phyloP scores from a whole-genome alignment of 2,329 filamentous ascomycete species.

The Parastagonospora nodorum region DNA sequence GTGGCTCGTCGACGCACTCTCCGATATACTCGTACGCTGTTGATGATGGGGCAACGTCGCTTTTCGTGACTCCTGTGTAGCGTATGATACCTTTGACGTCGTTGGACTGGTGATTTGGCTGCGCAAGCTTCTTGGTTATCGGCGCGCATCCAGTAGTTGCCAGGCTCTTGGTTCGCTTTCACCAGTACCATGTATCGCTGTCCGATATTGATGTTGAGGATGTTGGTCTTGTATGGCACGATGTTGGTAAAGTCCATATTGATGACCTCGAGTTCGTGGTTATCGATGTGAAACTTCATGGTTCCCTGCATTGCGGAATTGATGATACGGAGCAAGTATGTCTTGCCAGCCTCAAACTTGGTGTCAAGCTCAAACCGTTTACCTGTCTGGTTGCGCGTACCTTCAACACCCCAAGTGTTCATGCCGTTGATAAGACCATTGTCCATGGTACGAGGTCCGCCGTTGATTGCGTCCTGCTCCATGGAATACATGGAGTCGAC shows the following conservation, averaged over 20 bases:
- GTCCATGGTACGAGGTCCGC: slow-evolving; percentile 39
- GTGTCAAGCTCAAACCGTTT: slow-evolving; percentile 34
- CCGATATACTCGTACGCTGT: slow-evolving; percentile 36
- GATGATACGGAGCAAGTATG: slow-evolving; percentile 68
- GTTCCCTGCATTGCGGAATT: slow-evolving; percentile 56
- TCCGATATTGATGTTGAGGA: slow-evolving; percentile 45
- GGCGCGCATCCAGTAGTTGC: slow-evolving; percentile 34
- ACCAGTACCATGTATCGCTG: slow-evolving; percentile 31
- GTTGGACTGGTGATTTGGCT: slow-evolving; percentile 29
- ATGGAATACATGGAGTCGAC: slow-evolving; percentile 33
- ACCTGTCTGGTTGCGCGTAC: slow-evolving; percentile 24
- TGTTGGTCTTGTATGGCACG: slow-evolving; percentile 43
- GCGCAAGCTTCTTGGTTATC: slow-evolving; percentile 46
- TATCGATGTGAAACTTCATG: slow-evolving; percentile 52
- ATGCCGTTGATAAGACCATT: slow-evolving; percentile 51
- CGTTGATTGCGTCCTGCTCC: slow-evolving; percentile 16
- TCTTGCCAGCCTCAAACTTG: slow-evolving; percentile 54
- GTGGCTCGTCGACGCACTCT: slow-evolving; percentile 44
- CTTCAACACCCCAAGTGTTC: slow-evolving; percentile 39
- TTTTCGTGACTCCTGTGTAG: slow-evolving; percentile 34
- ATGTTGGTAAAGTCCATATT: slow-evolving; percentile 47
- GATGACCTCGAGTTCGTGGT: slow-evolving; percentile 47
- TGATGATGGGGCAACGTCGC: slow-evolving; percentile 30
- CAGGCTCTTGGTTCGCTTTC: slow-evolving; percentile 19
- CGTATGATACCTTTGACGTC: slow-evolving; percentile 36